Conservation (phyloP, 257 asterid species). For the Thymus mandschuricus region DNA sequence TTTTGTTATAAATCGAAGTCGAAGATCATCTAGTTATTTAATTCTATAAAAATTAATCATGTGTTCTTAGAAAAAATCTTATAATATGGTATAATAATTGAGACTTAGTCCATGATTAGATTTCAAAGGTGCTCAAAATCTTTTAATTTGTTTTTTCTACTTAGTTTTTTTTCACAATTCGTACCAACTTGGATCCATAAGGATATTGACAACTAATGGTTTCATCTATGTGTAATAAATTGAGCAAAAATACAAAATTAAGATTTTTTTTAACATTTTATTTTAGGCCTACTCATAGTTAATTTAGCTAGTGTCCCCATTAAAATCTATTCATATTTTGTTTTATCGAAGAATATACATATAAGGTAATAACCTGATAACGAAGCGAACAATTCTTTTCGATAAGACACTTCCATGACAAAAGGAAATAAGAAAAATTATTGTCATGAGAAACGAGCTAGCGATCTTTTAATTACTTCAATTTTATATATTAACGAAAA, state of each 20-base stretch:
- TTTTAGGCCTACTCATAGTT: neutral
- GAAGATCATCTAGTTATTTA: no score
- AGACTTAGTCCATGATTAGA: conserved; percentile 12
- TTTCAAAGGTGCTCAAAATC: conserved; percentile 21
- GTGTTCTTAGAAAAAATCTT: neutral
- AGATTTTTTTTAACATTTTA: neutral
- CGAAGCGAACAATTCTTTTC: no score
- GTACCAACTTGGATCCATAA: conserved; percentile 13
- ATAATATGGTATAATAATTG: neutral
- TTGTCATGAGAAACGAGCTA: no score
- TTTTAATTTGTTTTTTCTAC: conserved; percentile 26
- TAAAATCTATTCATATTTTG: no score
- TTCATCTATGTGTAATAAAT: neutral
- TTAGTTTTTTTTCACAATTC: neutral
- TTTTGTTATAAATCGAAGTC: no score
- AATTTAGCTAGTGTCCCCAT: neutral
- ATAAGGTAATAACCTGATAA: no score
- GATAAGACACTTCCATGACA: no score
- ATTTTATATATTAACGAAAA: no score
- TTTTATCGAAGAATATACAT: no score
- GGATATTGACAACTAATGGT: conserved; percentile 2
- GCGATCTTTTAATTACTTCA: no score
- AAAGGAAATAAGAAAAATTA: no score
- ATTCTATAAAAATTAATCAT: neutral
- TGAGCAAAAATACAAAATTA: neutral